Conservation (phyloP, 1,139 yeast species). For the Lodderomyces margitis region DNA sequence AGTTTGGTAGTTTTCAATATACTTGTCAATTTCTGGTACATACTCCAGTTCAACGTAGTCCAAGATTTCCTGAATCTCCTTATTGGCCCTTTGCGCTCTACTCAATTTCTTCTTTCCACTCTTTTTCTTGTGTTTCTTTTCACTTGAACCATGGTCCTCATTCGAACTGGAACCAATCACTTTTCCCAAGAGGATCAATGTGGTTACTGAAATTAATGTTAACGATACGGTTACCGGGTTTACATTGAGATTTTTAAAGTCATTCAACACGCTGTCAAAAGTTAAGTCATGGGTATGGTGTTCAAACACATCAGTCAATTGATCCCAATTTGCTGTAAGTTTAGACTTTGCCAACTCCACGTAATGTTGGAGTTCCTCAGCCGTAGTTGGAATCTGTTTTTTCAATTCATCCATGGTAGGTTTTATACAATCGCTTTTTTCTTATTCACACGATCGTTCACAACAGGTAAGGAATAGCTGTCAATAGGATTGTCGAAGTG, state of each 20-base stretch:
- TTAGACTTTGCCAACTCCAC: conserved; percentile 12
- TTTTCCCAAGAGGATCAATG: conserved; percentile 21
- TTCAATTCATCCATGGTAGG: conserved; percentile 14
- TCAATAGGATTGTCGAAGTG: too few species aligned
- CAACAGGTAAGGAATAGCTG: too few species aligned
- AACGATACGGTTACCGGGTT: conserved; percentile 38
- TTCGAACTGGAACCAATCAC: conserved; percentile 14
- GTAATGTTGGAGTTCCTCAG: conserved; percentile 14
- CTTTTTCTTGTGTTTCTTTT: conserved; percentile 16
- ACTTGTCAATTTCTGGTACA: conserved; percentile 45
- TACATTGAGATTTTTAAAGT: conserved; percentile 28
- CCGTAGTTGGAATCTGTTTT: conserved; percentile 12
- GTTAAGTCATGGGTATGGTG: conserved; percentile 13
- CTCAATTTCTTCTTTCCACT: conserved; percentile 36
- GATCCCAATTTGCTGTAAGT: conserved; percentile 11
- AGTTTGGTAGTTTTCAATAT: conserved; percentile 30
- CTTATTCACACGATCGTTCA: too few species aligned
- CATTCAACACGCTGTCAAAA: conserved; percentile 27
- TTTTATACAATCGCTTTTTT: too few species aligned
- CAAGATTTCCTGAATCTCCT: conserved; percentile 39
- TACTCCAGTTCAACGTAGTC: conserved; percentile 42
- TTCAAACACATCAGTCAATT: conserved; percentile 11
- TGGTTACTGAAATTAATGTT: conserved; percentile 31
- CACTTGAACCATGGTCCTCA: conserved; percentile 5
- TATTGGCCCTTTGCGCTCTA: conserved; percentile 45